A percentile compares a stretch with the other conserved stretches of the same genome.
phyloP scores from a whole-genome alignment of 495 filamentous ascomycete species.

The Neurospora sp. region DNA sequence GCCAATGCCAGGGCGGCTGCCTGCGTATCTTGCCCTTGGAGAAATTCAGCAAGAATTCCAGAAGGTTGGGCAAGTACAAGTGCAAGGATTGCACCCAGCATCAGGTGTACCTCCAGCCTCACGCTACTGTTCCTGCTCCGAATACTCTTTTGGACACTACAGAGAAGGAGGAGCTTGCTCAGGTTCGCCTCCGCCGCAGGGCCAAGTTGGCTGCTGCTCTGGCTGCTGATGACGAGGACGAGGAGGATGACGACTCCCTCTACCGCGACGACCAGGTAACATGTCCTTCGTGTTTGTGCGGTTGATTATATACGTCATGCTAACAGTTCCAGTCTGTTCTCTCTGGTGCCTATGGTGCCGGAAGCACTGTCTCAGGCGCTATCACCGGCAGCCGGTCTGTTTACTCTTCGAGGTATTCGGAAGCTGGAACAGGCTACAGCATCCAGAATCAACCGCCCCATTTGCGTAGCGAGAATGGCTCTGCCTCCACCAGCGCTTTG shows the following conservation, averaged over 20 bases:
- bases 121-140: not conserved
- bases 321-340: not conserved
- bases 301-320: not conserved
- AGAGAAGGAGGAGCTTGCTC: not conserved
- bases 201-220: not conserved
- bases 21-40: slow-evolving; percentile 32
- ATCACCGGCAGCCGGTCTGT: not conserved
- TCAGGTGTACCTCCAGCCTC: not conserved
- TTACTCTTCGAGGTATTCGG: not conserved
- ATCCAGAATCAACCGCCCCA: not conserved
- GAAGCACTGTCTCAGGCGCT: not conserved
- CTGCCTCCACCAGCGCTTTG: not conserved
- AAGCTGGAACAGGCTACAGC: not conserved
- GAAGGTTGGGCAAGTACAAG: slow-evolving; percentile 26
- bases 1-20: slow-evolving; percentile 39
- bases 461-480: not conserved
- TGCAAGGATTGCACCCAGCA: not conserved
- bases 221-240: not conserved
- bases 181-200: not conserved
- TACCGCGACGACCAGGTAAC: not conserved
- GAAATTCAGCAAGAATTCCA: slow-evolving; percentile 48
- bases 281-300: not conserved
- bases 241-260: not conserved
- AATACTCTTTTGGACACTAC: not conserved
- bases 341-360: not conserved